Conservation (phyloP, 768 basidiomycete genomes). For the Lentinula sp. region DNA sequence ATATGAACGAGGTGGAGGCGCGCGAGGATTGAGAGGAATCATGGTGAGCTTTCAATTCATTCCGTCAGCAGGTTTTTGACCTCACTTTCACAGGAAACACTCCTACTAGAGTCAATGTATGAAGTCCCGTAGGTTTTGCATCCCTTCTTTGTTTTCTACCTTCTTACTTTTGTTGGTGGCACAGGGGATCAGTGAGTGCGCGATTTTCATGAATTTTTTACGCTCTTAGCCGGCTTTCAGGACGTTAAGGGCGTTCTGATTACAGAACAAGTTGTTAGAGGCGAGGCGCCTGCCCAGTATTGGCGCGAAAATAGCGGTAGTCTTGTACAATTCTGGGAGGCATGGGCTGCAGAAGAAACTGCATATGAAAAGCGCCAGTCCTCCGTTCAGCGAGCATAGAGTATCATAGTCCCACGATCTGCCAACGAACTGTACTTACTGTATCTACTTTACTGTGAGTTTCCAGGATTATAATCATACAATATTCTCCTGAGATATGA, state of each 20-base stretch:
- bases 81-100: conserved; percentile 47
- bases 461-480: background rate
- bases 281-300: conserved; percentile 59
- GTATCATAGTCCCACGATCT: conserved; percentile 4
- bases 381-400: background rate
- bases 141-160: background rate
- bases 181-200: conserved; percentile 58
- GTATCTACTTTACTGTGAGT: background rate
- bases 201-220: background rate
- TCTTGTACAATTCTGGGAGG: conserved; percentile 60
- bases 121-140: conserved; percentile 72
- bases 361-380: conserved; percentile 12
- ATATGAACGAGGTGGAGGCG: conserved; percentile 79
- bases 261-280: conserved; percentile 62
- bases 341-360: conserved; percentile 68
- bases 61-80: background rate
- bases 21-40: conserved; percentile 83
- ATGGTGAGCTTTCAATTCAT: conserved; percentile 45
- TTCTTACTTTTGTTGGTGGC: conserved; percentile 2
- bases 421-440: conserved; percentile 7
- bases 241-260: conserved; percentile 81
- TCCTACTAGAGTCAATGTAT: conserved; percentile 89
- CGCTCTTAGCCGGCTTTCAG: conserved; percentile 26
- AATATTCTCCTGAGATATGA: background rate
- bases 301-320: conserved; percentile 63